Evolutionary conservation across 176 grass and related monocot genomes (phyloP), one percentile per base, ranked within the genome.

Genomic region (Areca catechu): DNA sequence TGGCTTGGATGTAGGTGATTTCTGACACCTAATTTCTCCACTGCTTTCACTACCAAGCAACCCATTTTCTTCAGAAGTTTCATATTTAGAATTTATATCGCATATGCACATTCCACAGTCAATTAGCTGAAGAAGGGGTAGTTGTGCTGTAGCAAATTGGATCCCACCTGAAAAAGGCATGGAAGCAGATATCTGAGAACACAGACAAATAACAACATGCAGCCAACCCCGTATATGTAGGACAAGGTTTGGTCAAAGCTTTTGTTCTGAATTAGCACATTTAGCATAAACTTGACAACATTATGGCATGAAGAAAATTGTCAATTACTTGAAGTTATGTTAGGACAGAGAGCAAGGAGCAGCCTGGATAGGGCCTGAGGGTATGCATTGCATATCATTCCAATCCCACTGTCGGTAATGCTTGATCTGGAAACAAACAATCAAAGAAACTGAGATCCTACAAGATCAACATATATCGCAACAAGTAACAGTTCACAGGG

Each of bases 21-120:
- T 77, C 0, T 68, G 79, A 47, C 74, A 77, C 54, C 70, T 95
- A 62, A 76, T 19, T 19, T 75, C 74, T 15, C 68, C 80, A 23
- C 0, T 78, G 12, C 76, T 48, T 71, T 77, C 87, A 54, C 65
- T 78, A 3, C 74, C 71, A 30, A 74, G 79, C 2, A 56, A 64
- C 60, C 27, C 55, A 5, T 65, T 71, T 61, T 77, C 63, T 68
- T 77, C 55, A 49, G 63, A 60, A 65, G 19, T 67, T 67, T 67
- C 51, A 7, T 21, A 15, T n/a, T 77, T 74, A 1, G 58, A 62
- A 53, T 62, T 75, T n/a, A 21, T 50, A 56, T 19, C 17, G 64
- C 80, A 77, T 28, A 98, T 70, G 48, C 78, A 92, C 56, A 83
- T 83, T 57, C 86, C 86, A 60, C 93, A 98, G 63, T 98, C 93